Evolutionary conservation across 2,329 filamentous ascomycete species (phyloP).

Genomic region (Ceratocystis eucalypticola): DNA sequence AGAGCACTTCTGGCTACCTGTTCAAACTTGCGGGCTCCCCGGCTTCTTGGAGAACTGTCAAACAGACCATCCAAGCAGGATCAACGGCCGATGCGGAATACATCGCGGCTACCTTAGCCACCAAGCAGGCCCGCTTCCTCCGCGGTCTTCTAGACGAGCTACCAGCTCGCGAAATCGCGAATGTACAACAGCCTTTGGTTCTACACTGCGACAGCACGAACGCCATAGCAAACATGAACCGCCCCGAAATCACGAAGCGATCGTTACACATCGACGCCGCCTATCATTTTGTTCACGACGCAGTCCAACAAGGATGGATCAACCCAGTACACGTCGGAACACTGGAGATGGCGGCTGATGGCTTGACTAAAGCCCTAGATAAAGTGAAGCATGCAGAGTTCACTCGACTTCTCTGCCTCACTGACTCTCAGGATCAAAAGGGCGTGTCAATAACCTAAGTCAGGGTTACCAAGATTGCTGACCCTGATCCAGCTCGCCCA

Average conservation of each 20-base stretch:
- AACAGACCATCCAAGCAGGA: background rate
- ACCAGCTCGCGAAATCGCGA: background rate
- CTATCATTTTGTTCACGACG: too few species aligned
- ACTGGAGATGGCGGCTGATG: too few species aligned
- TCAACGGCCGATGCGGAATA: background rate
- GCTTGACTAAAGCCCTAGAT: too few species aligned
- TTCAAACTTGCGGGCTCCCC: background rate
- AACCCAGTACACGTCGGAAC: too few species aligned
- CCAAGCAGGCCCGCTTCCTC: background rate
- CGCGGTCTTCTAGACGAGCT: background rate
- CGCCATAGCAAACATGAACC: background rate
- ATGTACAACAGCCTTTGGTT: background rate
- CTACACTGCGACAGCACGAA: background rate
- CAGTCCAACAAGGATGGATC: too few species aligned
- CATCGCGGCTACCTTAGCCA: background rate
- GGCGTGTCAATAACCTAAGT: too few species aligned
- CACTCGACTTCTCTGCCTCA: too few species aligned
- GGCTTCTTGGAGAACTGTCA: background rate
- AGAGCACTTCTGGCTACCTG: background rate
- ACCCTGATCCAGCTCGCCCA: too few species aligned
- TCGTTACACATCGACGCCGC: too few species aligned
- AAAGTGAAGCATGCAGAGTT: too few species aligned
- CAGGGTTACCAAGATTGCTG: too few species aligned
- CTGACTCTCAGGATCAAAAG: too few species aligned
- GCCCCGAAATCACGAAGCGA: background rate